Base-by-base conservation (phyloP, 75 land plant genomes). In the Pinus taeda region DNA sequence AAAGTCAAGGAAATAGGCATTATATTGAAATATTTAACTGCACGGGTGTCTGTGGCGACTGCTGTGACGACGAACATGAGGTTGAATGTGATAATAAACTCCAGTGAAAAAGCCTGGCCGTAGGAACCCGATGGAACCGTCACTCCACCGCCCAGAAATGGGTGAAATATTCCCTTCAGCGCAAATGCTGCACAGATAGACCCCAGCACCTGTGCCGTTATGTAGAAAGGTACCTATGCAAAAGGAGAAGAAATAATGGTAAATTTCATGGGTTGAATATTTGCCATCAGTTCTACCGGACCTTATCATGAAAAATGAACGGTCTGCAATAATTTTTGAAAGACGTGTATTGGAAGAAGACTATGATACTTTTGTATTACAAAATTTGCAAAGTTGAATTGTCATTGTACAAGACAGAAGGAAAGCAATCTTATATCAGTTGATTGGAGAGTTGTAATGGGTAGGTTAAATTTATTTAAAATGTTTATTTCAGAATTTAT, bases 51-150 rank as follows among this genome's bases (percentile, higher is more conserved):
- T 39, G 98, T 92, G 70, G 94, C 90, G 1, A 95, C 94, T 18
- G 98, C 94, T 22, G 94, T 90, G 81, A 96, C 87, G 24, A 96
- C 97, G 79, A 93, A 96, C 93, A 96, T 88, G 87, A 96, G 98
- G 64, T 81, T 90, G 90, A 96, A 96, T 66, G 84, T 75, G 78
- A 93, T 93, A 80, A 96, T 78, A 78, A 96, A 84, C 84, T 96
- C 98, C 75, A 93, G 57, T 57, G 87, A 79, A 74, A 96, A 91
- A 33, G 91, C 92, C 75, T 92, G 83, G 53, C 39, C 80, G 30
- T 76, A 73, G 39, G 39, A 49, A 0, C 80, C 93, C 3, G 85
- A 65, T 14, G 98, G 98, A 11, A 90, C 83, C n/a, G 98, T 93
- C 22, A 90, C 94, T 12, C 98, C 98, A 3, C 94, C 94, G 72